Evolutionary conservation across 1,139 yeast genomes (phyloP).

Genomic region (Pichia sp.): DNA sequence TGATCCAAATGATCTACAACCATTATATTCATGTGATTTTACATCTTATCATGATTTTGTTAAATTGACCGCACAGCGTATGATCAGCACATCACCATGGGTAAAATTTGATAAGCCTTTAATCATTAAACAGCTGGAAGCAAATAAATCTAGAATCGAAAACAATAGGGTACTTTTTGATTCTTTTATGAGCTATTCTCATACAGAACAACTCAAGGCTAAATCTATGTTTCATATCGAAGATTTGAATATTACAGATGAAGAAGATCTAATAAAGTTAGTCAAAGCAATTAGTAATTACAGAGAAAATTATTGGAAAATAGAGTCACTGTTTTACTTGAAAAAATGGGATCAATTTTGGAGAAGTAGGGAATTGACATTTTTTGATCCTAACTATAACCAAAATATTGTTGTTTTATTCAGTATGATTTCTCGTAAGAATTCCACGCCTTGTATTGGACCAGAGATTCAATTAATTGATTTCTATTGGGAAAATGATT

Average conservation of each 20-base stretch:
- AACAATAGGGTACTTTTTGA: conserved; percentile 24
- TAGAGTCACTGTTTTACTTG: conserved; percentile 29
- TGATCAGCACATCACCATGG: conserved; percentile 45
- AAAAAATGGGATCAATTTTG: conserved; percentile 60
- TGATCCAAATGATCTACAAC: conserved; percentile 7
- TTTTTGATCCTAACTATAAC: conserved; percentile 62
- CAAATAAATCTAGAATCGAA: conserved; percentile 32
- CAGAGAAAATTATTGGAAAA: conserved; percentile 29
- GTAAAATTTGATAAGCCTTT: conserved; percentile 41
- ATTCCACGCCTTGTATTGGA: conserved; percentile 89
- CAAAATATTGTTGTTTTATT: conserved; percentile 73
- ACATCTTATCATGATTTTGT: conserved; percentile 32
- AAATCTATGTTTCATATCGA: neutral
- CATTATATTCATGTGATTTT: conserved; percentile 17
- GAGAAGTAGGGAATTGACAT: conserved; percentile 39
- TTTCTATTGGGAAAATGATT: conserved; percentile 86
- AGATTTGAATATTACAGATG: conserved; percentile 4
- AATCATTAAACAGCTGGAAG: conserved; percentile 36
- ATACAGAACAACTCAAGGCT: conserved; percentile 3
- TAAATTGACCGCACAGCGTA: conserved; percentile 34
- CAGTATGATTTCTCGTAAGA: conserved; percentile 75
- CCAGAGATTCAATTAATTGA: conserved; percentile 80
- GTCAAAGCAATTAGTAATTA: conserved; percentile 34
- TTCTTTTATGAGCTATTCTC: conserved; percentile 16
- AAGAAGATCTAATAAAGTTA: conserved; percentile 31